These are phyloP conservation scores for Schwanniomyces occidentalis DNA, from an alignment of 805 yeast species.

Conservation along the genomic window DNA sequence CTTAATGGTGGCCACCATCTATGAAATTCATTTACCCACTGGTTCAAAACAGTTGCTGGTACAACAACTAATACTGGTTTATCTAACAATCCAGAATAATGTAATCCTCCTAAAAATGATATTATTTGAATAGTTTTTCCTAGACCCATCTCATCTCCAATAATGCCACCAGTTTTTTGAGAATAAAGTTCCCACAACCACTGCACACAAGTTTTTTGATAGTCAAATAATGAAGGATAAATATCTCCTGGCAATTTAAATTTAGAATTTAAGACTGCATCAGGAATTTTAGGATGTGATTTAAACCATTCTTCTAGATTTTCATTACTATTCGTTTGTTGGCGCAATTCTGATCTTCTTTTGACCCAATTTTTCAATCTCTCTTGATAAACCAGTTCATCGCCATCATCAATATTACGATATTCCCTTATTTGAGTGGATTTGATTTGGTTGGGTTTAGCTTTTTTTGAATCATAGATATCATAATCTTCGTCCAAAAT, in stretches of 20 bases:
- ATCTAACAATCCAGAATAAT: slow-evolving; percentile 70
- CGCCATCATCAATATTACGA: slow-evolving; percentile 75
- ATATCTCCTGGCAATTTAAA: slow-evolving; percentile 89
- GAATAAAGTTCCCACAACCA: slow-evolving; percentile 95
- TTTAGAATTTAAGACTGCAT: slow-evolving; percentile 68
- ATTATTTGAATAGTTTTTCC: slow-evolving; percentile 95
- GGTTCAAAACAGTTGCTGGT: slow-evolving; percentile 94
- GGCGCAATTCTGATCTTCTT: slow-evolving; percentile 45
- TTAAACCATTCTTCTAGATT: slow-evolving; percentile 46
- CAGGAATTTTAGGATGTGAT: slow-evolving; percentile 77
- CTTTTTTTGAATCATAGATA: slow-evolving; percentile 15
- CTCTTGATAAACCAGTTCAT: slow-evolving; percentile 60
- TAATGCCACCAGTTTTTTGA: slow-evolving; percentile 90
- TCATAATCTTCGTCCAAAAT: slow-evolving; percentile 10
- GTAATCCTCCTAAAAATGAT: slow-evolving; percentile 87
- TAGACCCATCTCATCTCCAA: slow-evolving; percentile 98
- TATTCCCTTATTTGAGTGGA: slow-evolving; percentile 24
- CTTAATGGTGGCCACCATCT: slow-evolving; percentile 98
- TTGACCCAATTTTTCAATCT: slow-evolving; percentile 63
- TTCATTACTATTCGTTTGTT: slow-evolving; percentile 3
- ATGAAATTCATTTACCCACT: slow-evolving; percentile 96
- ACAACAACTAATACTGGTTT: slow-evolving; percentile 87
- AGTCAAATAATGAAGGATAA: slow-evolving; percentile 81
- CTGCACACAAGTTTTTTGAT: slow-evolving; percentile 94
- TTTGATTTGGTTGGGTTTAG: background rate